These are phyloP conservation scores for Monascus ruber DNA, from an alignment of 2,329 filamentous ascomycete genomes.

Conservation along the genomic window DNA sequence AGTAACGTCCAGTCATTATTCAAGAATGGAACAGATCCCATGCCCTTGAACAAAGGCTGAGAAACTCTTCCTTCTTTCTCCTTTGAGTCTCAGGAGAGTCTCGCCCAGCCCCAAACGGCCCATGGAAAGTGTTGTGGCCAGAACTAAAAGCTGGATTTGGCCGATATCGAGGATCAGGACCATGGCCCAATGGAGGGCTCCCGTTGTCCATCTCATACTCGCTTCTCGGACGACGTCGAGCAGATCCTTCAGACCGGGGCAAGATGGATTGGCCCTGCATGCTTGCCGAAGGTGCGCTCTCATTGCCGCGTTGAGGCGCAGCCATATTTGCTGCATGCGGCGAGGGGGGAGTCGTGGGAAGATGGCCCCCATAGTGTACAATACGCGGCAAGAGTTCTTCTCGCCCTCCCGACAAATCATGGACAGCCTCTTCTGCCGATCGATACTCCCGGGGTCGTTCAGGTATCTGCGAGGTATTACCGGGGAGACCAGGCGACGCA, in stretches of 20 bases:
- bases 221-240: constrained; percentile 64
- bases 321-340: constrained; percentile 31
- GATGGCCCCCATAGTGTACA: constrained; percentile 88
- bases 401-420: constrained; percentile 78
- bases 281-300: constrained; percentile 55
- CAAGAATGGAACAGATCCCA: constrained; percentile 97
- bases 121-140: constrained; percentile 33
- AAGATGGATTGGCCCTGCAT: constrained; percentile 42
- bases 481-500: constrained; percentile 65
- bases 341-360: constrained; percentile 83
- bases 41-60: constrained; percentile 72
- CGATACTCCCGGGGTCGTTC: constrained; percentile 72
- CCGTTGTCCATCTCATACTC: constrained; percentile 86
- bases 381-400: constrained; percentile 86
- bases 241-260: constrained; percentile 18
- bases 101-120: constrained; percentile 68
- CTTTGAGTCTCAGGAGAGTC: constrained; percentile 74
- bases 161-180: constrained; percentile 42
- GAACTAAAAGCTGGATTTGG: constrained; percentile 23
- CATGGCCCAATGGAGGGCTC: constrained; percentile 71
- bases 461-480: constrained; percentile 39
- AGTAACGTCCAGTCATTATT: constrained; percentile 11
- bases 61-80: constrained; percentile 86
- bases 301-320: constrained; percentile 7
- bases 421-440: constrained; percentile 90